Conservation (phyloP, 2,329 filamentous ascomycete species). For the Drechslera avenae region DNA sequence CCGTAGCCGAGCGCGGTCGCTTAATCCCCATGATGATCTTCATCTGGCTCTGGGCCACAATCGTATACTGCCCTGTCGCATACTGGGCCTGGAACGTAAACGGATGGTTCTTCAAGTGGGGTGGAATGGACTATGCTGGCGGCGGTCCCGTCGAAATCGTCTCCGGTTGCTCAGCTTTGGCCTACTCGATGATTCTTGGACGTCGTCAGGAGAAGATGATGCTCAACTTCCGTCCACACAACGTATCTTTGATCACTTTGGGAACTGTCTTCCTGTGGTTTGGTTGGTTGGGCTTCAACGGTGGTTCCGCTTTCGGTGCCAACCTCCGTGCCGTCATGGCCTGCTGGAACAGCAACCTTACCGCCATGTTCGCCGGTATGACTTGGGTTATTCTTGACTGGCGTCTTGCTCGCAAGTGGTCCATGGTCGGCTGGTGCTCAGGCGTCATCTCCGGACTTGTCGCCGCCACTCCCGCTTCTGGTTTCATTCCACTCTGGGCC, state of each 20-base stretch:
- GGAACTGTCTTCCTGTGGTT: conserved; percentile 97
- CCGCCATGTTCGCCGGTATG: conserved; percentile 87
- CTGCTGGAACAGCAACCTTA: conserved; percentile 97
- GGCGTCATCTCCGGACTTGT: conserved; percentile 86
- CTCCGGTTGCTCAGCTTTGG: conserved; percentile 89
- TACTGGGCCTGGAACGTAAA: conserved; percentile 97
- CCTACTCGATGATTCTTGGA: conserved; percentile 94
- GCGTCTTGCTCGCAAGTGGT: conserved; percentile 93
- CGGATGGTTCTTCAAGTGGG: conserved; percentile 89
- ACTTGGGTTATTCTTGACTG: conserved; percentile 97
- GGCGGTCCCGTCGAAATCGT: conserved; percentile 97
- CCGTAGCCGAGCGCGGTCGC: conserved; percentile 91
- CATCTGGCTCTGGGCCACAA: conserved; percentile 91
- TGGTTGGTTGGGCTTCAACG: conserved; percentile 98
- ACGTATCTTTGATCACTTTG: conserved; percentile 95
- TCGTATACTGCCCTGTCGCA: conserved; percentile 95
- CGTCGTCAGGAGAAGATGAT: conserved; percentile 99
- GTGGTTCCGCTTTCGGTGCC: conserved; percentile 89
- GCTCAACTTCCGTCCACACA: conserved; percentile 99
- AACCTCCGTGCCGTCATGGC: conserved; percentile 95
- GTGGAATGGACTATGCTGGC: conserved; percentile 94
- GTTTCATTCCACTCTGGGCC: conserved; percentile 74
- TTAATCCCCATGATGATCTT: conserved; percentile 94
- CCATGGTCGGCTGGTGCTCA: conserved; percentile 89
- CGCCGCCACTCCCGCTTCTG: conserved; percentile 82